These are phyloP conservation scores for Saccharomycopsis capsularis DNA, from an alignment of 805 yeast species.

Conservation along the genomic window DNA sequence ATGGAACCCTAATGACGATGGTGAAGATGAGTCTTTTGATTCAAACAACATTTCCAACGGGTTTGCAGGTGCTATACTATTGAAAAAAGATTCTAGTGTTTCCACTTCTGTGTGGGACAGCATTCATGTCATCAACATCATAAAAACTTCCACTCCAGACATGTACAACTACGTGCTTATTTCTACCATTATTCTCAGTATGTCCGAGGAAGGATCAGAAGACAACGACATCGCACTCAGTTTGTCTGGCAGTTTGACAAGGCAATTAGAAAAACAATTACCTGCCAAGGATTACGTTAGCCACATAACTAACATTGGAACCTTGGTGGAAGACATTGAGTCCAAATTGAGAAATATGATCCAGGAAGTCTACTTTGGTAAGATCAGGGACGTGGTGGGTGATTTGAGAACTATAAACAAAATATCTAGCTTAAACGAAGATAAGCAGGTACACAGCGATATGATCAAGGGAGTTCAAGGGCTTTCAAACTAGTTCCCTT, in stretches of 20 bases:
- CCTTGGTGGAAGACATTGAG: conserved; percentile 81
- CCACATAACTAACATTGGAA: conserved; percentile 84
- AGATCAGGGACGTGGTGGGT: conserved; percentile 80
- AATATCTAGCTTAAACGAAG: conserved; percentile 3
- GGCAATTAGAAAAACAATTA: conserved; percentile 63
- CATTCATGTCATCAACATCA: conserved; percentile 83
- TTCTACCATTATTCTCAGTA: conserved; percentile 77
- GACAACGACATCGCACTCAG: conserved; percentile 31
- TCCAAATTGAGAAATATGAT: conserved; percentile 77
- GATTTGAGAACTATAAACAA: conserved; percentile 44
- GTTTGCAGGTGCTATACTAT: conserved; percentile 86
- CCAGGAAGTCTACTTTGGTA: conserved; percentile 93
- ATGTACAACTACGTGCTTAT: conserved; percentile 56
- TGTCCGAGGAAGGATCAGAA: conserved; percentile 32
- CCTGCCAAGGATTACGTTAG: conserved; percentile 41
- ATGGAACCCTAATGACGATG: conserved; percentile 74
- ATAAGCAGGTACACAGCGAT: conserved; percentile 5
- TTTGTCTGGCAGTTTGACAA: conserved; percentile 76
- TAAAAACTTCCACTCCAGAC: conserved; percentile 27
- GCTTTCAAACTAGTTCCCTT: not conserved
- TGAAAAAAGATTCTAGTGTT: conserved; percentile 55
- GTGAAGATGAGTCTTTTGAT: conserved; percentile 30
- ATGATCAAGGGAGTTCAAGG: conserved; percentile 13
- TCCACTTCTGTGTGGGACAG: conserved; percentile 75
- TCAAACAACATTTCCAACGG: conserved; percentile 34